These are phyloP conservation scores for Pogostemon cablin DNA, from an alignment of 257 asterid species.

Conservation along the genomic window DNA sequence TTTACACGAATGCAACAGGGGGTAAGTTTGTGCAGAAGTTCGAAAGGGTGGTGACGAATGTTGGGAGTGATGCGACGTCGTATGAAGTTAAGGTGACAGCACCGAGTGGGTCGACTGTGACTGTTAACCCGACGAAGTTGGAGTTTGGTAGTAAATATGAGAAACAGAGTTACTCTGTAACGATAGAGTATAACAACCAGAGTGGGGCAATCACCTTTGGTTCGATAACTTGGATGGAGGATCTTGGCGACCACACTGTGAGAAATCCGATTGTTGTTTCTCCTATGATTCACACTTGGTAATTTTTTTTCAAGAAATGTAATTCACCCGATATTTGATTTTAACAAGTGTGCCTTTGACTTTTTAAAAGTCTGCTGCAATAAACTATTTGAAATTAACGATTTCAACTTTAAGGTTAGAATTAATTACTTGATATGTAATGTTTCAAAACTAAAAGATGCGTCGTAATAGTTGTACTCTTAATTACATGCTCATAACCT, in stretches of 20 bases:
- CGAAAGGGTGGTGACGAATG: conserved; percentile 32
- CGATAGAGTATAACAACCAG: not conserved
- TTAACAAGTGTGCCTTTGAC: no score
- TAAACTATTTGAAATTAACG: no score
- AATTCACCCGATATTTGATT: no score
- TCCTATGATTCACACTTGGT: conserved; percentile 31
- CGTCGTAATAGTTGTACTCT: no score
- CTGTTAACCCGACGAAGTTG: conserved; percentile 14
- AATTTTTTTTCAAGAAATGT: not conserved
- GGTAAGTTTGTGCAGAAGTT: not conserved
- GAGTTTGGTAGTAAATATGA: conserved; percentile 32
- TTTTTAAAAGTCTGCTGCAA: no score
- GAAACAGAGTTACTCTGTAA: conserved; percentile 33
- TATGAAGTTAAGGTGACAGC: conserved; percentile 27
- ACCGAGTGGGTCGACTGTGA: conserved; percentile 28
- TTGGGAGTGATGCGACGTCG: conserved; percentile 32
- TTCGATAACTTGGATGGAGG: conserved; percentile 34
- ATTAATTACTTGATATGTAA: no score
- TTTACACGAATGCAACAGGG: conserved; percentile 27
- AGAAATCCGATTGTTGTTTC: conserved; percentile 42
- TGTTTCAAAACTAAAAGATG: no score
- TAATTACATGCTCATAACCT: no score
- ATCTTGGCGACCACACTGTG: conserved; percentile 29
- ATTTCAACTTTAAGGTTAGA: no score
- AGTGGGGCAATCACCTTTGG: conserved; percentile 33